Evolutionary conservation across 2,329 filamentous ascomycete genomes (phyloP).

Genomic region (Ophiostoma piceae): DNA sequence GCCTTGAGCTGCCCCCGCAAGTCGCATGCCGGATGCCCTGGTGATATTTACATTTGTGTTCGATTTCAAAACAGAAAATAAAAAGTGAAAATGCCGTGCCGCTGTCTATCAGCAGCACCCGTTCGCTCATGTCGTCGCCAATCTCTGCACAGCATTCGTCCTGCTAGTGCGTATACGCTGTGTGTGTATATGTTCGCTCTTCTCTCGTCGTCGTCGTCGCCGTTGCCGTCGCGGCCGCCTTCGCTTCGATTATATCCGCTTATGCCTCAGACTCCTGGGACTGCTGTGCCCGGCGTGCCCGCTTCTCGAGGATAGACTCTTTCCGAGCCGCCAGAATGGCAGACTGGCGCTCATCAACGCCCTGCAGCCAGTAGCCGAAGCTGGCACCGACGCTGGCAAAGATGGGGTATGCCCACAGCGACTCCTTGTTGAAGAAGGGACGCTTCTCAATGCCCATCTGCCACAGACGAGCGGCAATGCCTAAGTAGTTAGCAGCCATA

Average conservation of each 20-base stretch:
- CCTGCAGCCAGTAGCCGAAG: constrained; percentile 96
- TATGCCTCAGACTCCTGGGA: constrained; percentile 34
- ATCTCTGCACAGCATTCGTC: not conserved
- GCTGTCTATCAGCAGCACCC: not conserved
- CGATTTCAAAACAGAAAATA: not conserved
- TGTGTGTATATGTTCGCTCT: not conserved
- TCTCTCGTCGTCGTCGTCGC: not conserved
- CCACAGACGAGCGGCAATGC: constrained; percentile 87
- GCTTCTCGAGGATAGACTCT: constrained; percentile 79
- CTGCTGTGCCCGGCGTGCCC: constrained; percentile 67
- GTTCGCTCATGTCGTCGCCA: constrained; percentile 4
- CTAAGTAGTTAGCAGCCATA: constrained; percentile 43
- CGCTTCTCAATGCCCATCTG: constrained; percentile 98
- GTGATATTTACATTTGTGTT: constrained; percentile 10
- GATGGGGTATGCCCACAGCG: constrained; percentile 85
- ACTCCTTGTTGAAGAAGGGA: constrained; percentile 78
- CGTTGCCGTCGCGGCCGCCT: not conserved
- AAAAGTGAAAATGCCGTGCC: not conserved
- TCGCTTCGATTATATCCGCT: not conserved
- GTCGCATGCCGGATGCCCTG: not conserved
- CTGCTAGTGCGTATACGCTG: not conserved
- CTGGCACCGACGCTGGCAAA: constrained; percentile 80
- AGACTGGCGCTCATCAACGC: constrained; percentile 78
- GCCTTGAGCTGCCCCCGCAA: not conserved
- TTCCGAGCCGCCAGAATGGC: constrained; percentile 73